Percentiles rank a stretch among this genome's conserved stretches.
phyloP scores from a whole-genome alignment of 768 basidiomycete genomes.

The Paxillus ammoniavirescens region DNA sequence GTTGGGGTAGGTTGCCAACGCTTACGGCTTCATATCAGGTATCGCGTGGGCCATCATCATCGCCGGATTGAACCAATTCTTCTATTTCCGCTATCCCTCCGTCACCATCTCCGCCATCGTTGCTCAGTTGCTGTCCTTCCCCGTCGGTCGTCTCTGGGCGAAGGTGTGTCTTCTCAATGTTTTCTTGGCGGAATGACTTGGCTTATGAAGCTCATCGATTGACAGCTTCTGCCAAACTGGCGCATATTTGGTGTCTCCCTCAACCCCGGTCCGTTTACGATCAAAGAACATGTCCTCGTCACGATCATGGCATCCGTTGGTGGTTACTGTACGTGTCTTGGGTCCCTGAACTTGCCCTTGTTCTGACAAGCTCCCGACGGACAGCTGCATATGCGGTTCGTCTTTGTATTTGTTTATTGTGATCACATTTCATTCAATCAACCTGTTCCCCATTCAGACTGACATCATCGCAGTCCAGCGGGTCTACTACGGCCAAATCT shows the following conservation, averaged over 20 bases:
- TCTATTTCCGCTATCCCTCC: conserved; percentile 67
- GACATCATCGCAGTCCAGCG: conserved; percentile 75
- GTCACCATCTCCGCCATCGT: conserved; percentile 46
- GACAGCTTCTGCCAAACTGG: conserved; percentile 46
- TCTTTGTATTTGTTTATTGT: background rate
- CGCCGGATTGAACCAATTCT: conserved; percentile 77
- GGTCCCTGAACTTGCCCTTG: background rate
- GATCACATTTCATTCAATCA: background rate
- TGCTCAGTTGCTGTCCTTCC: conserved; percentile 70
- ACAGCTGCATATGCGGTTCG: conserved; percentile 47
- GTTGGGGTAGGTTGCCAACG: fast-evolving
- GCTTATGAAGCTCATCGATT: background rate
- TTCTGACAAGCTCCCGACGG: conserved; percentile 1
- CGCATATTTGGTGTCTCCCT: conserved; percentile 57
- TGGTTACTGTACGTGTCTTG: conserved; percentile 19
- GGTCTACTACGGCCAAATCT: conserved; percentile 61
- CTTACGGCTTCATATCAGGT: conserved; percentile 13
- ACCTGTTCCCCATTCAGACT: conserved; percentile 33
- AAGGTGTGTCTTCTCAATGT: conserved; percentile 14
- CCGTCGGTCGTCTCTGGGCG: conserved; percentile 68
- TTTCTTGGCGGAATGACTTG: background rate
- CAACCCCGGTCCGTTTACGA: conserved; percentile 74
- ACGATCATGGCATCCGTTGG: conserved; percentile 65
- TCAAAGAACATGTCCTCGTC: conserved; percentile 71
- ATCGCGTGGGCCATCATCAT: conserved; percentile 56